Evolutionary conservation across 768 basidiomycete species (phyloP), one percentile per base, ranked within the genome.

Genomic region (Amanita brunnescens): DNA sequence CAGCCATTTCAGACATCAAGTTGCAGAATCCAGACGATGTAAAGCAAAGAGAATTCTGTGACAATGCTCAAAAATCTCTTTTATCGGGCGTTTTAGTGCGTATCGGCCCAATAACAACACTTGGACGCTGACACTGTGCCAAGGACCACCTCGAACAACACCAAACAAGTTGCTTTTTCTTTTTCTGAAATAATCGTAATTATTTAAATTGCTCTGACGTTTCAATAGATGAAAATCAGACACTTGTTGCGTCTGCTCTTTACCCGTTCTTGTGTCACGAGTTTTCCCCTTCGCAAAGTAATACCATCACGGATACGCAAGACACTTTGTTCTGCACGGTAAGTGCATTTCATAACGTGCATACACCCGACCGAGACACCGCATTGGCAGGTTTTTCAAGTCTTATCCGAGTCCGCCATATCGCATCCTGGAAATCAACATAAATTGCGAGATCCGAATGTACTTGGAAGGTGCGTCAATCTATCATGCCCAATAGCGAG

Each of bases 51-150:
- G 49, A 51, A 6, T 21, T 60, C 2, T 83, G 81, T 80, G 77
- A 80, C 60, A 54, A 51, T 10, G 63, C 74, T 9, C 70, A 74
- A 30, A 57, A 70, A 24, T 67, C 73, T 8, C 53, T 81, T n/a
- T 57, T 84, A 18, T 77, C 81, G 3, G 80, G 81, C 2, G 54
- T 80, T 30, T 59, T 79, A 53, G 78, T 79, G 56, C 57, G 70
- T 55, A 23, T 14, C 35, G 32, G 12, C 29, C 41, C 46, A 51
- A 32, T 26, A 20, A 37, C 38, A 62, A 59, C 61, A 60, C 51
- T 59, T 58, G 20, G 39, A 64, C 33, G 62, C 66, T 3, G 57
- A 61, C 18, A 26, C 47, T 46, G 33, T 12, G 45, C 33, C 33
- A 46, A 66, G 62, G 66, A 64, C 54, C 62, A 64, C 39, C 60